Conservation (phyloP, 2,329 filamentous ascomycete genomes). For the Metarhizium sp. region DNA sequence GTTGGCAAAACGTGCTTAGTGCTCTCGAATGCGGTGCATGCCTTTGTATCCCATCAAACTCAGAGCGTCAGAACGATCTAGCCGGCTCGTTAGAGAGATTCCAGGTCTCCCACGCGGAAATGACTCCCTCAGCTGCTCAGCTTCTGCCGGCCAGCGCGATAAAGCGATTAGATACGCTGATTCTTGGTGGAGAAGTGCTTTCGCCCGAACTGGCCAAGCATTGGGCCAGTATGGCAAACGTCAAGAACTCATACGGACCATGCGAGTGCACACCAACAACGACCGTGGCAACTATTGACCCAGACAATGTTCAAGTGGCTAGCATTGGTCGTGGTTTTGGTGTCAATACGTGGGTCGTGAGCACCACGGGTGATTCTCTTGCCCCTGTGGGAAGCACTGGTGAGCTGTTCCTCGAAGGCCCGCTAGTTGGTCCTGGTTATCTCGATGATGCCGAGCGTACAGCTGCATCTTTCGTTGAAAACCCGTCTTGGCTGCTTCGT, state of each 20-base stretch:
- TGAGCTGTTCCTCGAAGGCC: conserved; percentile 17
- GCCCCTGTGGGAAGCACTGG: conserved; percentile 12
- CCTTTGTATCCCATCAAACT: neutral
- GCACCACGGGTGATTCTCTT: conserved; percentile 5
- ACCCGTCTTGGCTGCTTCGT: conserved; percentile 1
- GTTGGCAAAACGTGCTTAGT: neutral
- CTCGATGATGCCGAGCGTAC: conserved; percentile 26
- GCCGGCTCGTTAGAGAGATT: neutral
- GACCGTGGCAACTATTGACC: neutral
- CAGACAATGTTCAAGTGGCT: neutral
- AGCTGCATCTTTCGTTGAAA: conserved; percentile 15
- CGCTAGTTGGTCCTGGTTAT: conserved; percentile 36
- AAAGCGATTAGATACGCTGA: neutral
- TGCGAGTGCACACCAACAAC: neutral
- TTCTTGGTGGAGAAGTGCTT: neutral
- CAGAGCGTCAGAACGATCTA: neutral
- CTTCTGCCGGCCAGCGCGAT: neutral
- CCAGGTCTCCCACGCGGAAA: neutral
- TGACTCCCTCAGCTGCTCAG: neutral
- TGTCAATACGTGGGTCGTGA: conserved; percentile 12
- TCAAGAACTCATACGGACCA: conserved; percentile 11
- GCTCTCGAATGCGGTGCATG: neutral
- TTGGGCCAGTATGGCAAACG: neutral
- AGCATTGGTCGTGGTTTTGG: conserved; percentile 7
- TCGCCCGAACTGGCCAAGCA: neutral